Percentiles rank a stretch among this genome's conserved stretches.
phyloP scores from a whole-genome alignment of 2,329 filamentous ascomycete genomes.

The Apiospora kogelbergensis region DNA sequence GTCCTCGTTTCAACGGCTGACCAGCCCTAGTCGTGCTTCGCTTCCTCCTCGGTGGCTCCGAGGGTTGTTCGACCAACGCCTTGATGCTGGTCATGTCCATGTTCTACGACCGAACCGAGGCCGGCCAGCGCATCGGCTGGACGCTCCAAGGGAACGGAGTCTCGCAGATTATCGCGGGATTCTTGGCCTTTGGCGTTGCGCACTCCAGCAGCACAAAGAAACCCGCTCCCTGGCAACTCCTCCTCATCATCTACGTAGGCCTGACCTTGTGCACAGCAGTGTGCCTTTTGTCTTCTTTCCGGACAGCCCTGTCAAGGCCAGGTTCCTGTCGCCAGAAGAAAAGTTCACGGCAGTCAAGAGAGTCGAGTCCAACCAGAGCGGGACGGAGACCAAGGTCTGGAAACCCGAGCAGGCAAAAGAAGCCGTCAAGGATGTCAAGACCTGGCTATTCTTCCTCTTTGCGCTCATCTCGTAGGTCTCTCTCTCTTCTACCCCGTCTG shows the following conservation, averaged over 20 bases:
- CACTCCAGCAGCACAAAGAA: constrained; percentile 1
- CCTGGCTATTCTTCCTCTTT: constrained; percentile 14
- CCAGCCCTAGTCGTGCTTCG: constrained; percentile 9
- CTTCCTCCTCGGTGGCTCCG: constrained; percentile 9
- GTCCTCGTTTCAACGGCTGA: not conserved
- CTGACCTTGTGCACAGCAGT: not conserved
- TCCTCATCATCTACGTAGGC: constrained; percentile 11
- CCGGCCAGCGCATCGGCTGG: constrained; percentile 11
- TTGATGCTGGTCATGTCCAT: constrained; percentile 12
- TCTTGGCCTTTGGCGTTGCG: constrained; percentile 11
- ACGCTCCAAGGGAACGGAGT: constrained; percentile 12
- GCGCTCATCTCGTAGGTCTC: constrained; percentile 8
- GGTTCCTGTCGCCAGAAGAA: constrained; percentile 10
- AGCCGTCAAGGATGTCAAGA: constrained; percentile 11
- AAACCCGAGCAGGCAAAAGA: constrained; percentile 10
- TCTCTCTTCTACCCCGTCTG: too few relatives aligned
- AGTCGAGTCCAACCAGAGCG: constrained; percentile 12
- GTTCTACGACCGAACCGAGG: constrained; percentile 15
- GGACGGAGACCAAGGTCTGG: constrained; percentile 14
- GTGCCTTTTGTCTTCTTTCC: constrained; percentile 12
- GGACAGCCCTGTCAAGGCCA: constrained; percentile 10
- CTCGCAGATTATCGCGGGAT: not conserved
- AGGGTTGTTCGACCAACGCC: constrained; percentile 11
- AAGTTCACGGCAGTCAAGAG: constrained; percentile 11
- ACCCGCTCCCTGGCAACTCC: constrained; percentile 11